A percentile compares a stretch with the other conserved stretches of the same genome.
Conservation (phyloP, 495 filamentous ascomycete genomes). For the Cairneyella variabilis region DNA sequence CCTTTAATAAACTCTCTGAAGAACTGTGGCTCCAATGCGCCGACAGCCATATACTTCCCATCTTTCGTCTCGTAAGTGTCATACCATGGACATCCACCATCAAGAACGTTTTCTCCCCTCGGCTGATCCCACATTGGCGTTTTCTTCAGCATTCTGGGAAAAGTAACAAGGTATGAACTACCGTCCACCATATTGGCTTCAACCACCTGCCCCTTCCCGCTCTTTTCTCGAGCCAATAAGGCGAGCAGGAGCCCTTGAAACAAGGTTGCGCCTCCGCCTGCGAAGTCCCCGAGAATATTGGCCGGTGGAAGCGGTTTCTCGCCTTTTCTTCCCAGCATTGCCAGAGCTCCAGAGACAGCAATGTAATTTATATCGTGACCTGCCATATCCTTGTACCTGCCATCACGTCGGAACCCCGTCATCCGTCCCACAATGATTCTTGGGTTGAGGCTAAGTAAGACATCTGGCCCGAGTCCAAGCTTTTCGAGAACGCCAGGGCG, state of each 20-base stretch:
- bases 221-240: conserved; percentile 48
- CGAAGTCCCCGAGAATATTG: conserved; percentile 88
- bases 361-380: conserved; percentile 99
- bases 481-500: conserved; percentile 86
- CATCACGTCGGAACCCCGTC: conserved; percentile 85
- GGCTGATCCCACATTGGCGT: conserved; percentile 53
- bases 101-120: conserved; percentile 74
- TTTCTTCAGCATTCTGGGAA: conserved; percentile 61
- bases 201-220: conserved; percentile 77
- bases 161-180: conserved; percentile 68
- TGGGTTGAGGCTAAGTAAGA: conserved; percentile 62
- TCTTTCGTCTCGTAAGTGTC: conserved; percentile 83
- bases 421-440: conserved; percentile 77
- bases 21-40: conserved; percentile 85
- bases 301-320: conserved; percentile 72
- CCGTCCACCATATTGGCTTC: conserved; percentile 98
- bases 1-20: conserved; percentile 63
- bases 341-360: conserved; percentile 76
- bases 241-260: conserved; percentile 67
- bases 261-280: conserved; percentile 78
- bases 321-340: conserved; percentile 64
- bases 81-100: conserved; percentile 84
- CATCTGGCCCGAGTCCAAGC: conserved; percentile 67
- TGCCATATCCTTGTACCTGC: conserved; percentile 80
- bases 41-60: conserved; percentile 82